Evolutionary conservation across 306 rosid genomes (phyloP).

Genomic region (Prunus mume): DNA sequence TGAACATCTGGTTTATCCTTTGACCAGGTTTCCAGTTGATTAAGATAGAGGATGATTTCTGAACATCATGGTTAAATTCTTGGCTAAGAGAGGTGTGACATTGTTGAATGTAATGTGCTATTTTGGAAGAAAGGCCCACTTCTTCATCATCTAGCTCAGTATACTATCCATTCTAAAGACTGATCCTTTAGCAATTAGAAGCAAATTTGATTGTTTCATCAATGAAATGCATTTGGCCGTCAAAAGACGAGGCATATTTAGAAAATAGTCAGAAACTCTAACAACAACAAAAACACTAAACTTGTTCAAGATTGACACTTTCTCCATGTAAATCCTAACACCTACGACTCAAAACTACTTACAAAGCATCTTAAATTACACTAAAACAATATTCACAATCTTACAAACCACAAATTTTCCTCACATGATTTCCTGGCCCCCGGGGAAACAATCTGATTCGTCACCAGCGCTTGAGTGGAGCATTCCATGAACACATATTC

Average conservation of each 20-base stretch:
- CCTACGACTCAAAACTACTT: neutral
- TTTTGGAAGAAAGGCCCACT: neutral
- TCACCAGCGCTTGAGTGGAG: constrained; percentile 56
- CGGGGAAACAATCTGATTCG: constrained; percentile 72
- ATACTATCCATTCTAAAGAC: neutral
- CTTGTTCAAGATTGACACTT: neutral
- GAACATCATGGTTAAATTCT: neutral
- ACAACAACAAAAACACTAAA: neutral
- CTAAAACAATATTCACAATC: neutral
- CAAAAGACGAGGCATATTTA: neutral
- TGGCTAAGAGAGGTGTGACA: neutral
- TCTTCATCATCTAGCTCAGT: neutral
- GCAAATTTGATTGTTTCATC: neutral
- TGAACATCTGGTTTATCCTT: neutral
- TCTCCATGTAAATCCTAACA: neutral
- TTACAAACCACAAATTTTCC: constrained; percentile 12
- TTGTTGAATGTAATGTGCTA: neutral
- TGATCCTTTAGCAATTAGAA: neutral
- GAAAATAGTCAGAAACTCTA: neutral
- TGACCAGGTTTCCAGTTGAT: neutral
- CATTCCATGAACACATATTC: constrained; percentile 73
- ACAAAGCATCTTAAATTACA: neutral
- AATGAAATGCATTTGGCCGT: neutral
- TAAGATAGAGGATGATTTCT: neutral
- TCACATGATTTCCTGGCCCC: constrained; percentile 81